Conservation (phyloP, 2,329 filamentous ascomycete genomes). For the Sclerotinia minor region DNA sequence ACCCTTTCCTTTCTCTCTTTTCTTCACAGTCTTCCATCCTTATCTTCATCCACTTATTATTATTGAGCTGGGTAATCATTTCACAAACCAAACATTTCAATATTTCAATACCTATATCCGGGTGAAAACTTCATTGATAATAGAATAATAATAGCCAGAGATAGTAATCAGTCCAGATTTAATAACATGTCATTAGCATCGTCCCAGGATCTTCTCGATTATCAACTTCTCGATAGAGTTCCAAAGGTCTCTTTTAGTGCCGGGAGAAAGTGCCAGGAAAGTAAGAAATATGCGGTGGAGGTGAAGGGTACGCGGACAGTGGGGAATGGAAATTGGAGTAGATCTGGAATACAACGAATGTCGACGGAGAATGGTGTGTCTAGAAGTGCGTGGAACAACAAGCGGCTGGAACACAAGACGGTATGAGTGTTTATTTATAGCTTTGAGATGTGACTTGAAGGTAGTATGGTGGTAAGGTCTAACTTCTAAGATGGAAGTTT, state of each 20-base stretch:
- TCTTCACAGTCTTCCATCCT: background rate
- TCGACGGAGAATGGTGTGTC: too few species aligned
- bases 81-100: too few species aligned
- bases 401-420: too few species aligned
- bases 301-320: background rate
- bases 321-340: background rate
- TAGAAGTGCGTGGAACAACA: too few species aligned
- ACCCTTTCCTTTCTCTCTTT: background rate
- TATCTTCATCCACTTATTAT: background rate
- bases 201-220: background rate
- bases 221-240: background rate
- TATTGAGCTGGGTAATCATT: too few species aligned
- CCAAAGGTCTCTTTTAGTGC: background rate
- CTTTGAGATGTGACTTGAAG: too few species aligned
- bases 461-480: too few species aligned
- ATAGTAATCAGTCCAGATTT: background rate
- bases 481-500: too few species aligned
- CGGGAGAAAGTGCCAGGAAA: background rate
- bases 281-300: slow-evolving; percentile 5
- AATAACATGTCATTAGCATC: background rate
- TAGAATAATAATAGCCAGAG: too few species aligned
- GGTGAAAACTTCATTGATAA: too few species aligned
- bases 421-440: too few species aligned
- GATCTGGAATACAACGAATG: background rate
- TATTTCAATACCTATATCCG: too few species aligned